Evolutionary conservation across 2,329 filamentous ascomycete species (phyloP), one percentile per base, ranked within the genome.

Genomic region (Penicillium sp.): DNA sequence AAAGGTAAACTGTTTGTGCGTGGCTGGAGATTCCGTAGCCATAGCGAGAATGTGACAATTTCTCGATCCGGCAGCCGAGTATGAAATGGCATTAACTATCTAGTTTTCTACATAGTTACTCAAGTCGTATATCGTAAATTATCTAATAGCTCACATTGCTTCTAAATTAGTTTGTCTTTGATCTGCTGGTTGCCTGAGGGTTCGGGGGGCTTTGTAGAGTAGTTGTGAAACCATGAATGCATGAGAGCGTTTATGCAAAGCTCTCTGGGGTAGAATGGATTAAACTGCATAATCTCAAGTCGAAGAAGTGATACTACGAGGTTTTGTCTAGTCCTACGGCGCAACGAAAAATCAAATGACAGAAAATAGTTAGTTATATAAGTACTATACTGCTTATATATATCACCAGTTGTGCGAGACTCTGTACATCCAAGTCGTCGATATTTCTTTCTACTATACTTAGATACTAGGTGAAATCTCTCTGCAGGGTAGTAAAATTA

Each of bases 11-110:
- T 56, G 41, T 47, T 60, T 55, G 12, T 26, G 26, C 46, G 49
- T 53, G 50, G 55, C 53, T 55, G 46, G 42, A 14, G n/a, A 63
- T 61, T 59, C 49, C 26, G 53, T 2, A 17, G n/a, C 26, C 38
- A 10, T 7, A 5, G 2, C 16, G 43, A 58, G 55, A 60, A 64
- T 64, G 62, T 45, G n/a, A 14, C 9, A 11, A 9, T 50, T 49
- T 12, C 54, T 48, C 11, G 12, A 50, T 40, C 17, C 45, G 40
- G 46, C 11, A 19, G 17, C 19, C 16, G 28, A 17, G 22, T 17
- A 16, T 14, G 19, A 26, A 30, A 37, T 33, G 5, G 10, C 26
- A 37, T 37, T 25, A 16, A 16, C 5, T 17, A 17, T 43, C 12
- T 5, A 5, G 16, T 14, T 33, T 25, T 38, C 3, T 12, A 8